Percentiles rank a stretch among this genome's conserved stretches.
Conservation (phyloP, 2,329 filamentous ascomycete genomes). For the Bisporella sp. region DNA sequence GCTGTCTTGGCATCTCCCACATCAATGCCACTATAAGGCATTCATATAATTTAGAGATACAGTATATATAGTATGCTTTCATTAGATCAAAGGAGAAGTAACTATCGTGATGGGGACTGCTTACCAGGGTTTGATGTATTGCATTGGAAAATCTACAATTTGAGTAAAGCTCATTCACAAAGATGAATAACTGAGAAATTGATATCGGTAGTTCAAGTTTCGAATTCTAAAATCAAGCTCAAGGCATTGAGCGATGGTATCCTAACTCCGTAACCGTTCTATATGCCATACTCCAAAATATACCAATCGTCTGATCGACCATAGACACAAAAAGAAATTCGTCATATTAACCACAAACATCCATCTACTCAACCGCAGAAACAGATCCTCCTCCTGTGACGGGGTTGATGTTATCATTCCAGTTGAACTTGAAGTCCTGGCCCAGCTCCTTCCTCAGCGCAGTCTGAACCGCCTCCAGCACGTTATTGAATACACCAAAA, state of each 20-base stretch:
- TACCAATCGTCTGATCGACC: background rate
- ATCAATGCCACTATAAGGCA: too few species aligned
- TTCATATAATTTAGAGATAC: too few species aligned
- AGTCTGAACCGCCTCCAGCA: constrained; percentile 62
- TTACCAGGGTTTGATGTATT: too few species aligned
- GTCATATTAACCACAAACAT: background rate
- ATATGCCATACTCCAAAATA: background rate
- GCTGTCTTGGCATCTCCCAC: too few species aligned
- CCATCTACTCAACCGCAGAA: constrained; percentile 47
- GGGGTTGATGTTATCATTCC: constrained; percentile 65
- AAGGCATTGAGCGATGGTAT: background rate
- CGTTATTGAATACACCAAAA: constrained; percentile 70
- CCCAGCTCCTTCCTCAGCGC: constrained; percentile 64
- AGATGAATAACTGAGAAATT: too few species aligned
- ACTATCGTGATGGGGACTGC: too few species aligned
- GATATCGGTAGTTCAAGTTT: too few species aligned
- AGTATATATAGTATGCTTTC: too few species aligned
- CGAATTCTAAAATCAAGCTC: too few species aligned
- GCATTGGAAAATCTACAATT: too few species aligned
- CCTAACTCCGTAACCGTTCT: background rate
- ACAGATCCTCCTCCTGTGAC: constrained; percentile 46
- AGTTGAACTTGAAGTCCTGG: constrained; percentile 67
- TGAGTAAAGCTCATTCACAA: too few species aligned
- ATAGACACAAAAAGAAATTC: background rate
- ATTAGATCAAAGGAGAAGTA: too few species aligned